Base-by-base conservation (phyloP, 192 early-diverging fungal genomes). In the Backusella sp. region DNA sequence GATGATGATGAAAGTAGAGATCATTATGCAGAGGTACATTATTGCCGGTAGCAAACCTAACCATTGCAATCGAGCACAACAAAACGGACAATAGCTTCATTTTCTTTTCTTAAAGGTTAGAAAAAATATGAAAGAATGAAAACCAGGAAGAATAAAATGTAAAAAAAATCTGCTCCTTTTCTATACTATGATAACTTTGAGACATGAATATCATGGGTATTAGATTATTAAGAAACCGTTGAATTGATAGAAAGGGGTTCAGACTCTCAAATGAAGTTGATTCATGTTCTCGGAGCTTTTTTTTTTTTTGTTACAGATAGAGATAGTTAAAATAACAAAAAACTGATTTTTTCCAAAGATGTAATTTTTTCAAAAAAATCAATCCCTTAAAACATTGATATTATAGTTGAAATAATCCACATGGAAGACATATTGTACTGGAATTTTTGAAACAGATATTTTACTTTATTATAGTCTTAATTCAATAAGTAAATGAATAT, bases 1-100 rank as follows among this genome's bases (percentile, higher is more conserved):
- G 72, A 42, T 73, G 72, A 66, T 73, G 72, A 41, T 62, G 53
- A 62, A 39, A 73, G 59, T 73, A 73, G 11, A 73, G 37, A 62
- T 73, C 72, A 17, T 72, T 72, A 30, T 39, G 28, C 5, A 72
- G 6, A 32, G 36, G 28, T 17, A 30, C 37, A 30, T 52, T 72
- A 46, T 49, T 44, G 19, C 44, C 26, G 4, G 4, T 30, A 17
- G 70, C 15, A 42, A 30, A 32, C 39, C 15, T 44, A 3, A 32
- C 17, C 28, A 30, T n/a, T 19, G 23, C 44, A 35, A 72, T 26
- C 14, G 42, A 72, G 28, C 70, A 28, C 23, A 39, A n/a, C 14
- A 72, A 30, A 21, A 72, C 14, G 30, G 28, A 44, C 17, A 30
- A 35, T 23, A 30, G 15, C 39, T 19, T 28, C 70, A 44, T 44